Evolutionary conservation across 306 rosid species (phyloP).

Genomic region (Lupinus albus): DNA sequence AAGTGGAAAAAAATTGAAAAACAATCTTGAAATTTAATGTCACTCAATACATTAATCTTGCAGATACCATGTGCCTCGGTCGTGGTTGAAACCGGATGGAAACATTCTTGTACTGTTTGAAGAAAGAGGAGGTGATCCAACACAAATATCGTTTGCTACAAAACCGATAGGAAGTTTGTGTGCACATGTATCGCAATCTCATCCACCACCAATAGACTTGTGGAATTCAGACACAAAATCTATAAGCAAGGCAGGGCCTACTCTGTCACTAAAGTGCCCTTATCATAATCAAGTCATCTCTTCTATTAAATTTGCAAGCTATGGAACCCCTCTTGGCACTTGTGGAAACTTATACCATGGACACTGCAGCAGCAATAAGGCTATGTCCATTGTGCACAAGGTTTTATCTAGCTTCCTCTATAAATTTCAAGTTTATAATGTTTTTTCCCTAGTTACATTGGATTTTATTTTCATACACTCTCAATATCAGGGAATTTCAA

Average conservation of each 20-base stretch:
- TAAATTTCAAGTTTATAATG: background rate
- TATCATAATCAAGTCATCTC: constrained; percentile 69
- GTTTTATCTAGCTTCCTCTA: constrained; percentile 43
- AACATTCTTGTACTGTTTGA: constrained; percentile 81
- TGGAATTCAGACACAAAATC: constrained; percentile 62
- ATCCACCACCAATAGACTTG: constrained; percentile 70
- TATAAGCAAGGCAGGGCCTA: constrained; percentile 50
- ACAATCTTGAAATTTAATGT: constrained; percentile 34
- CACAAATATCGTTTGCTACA: constrained; percentile 64
- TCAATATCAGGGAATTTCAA: too few relatives aligned
- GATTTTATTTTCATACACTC: background rate
- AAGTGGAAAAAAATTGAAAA: constrained; percentile 12
- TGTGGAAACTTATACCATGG: constrained; percentile 82
- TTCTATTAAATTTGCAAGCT: constrained; percentile 88
- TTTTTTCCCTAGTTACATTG: background rate
- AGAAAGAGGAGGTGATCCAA: constrained; percentile 89
- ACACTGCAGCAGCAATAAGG: constrained; percentile 67
- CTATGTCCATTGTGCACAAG: constrained; percentile 74
- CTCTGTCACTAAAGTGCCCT: constrained; percentile 74
- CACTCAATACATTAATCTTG: constrained; percentile 1
- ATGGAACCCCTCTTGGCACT: constrained; percentile 77
- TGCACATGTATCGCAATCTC: constrained; percentile 81
- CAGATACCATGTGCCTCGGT: constrained; percentile 89
- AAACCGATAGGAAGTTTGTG: constrained; percentile 71
- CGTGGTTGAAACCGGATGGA: constrained; percentile 68